Conservation (phyloP, 176 grass and related monocot species). For the Oryza australiensis region DNA sequence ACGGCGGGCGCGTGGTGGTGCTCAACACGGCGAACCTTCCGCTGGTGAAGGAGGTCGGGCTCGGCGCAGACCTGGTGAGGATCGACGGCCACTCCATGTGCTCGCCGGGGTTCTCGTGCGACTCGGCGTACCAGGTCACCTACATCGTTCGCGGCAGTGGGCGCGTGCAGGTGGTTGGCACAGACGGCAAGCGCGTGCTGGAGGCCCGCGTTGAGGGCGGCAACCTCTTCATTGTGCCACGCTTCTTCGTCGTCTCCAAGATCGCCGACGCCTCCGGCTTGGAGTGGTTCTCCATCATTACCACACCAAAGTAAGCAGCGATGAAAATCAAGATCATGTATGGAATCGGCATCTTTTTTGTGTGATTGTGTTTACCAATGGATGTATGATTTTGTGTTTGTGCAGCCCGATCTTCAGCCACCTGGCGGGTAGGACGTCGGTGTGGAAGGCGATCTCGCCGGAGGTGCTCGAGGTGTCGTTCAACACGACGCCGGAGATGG, state of each 20-base stretch:
- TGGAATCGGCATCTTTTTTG: neutral
- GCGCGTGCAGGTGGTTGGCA: conserved; percentile 68
- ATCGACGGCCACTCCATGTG: conserved; percentile 82
- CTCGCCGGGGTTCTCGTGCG: conserved; percentile 88
- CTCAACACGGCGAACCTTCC: conserved; percentile 82
- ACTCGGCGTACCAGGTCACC: conserved; percentile 88
- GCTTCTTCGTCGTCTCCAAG: conserved; percentile 89
- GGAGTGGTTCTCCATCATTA: conserved; percentile 98
- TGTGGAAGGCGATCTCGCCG: conserved; percentile 85
- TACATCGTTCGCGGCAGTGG: conserved; percentile 81
- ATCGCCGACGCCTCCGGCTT: conserved; percentile 71
- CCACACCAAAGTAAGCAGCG: conserved; percentile 69
- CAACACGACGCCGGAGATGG: conserved; percentile 69
- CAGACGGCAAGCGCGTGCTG: conserved; percentile 69
- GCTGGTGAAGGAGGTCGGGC: conserved; percentile 64
- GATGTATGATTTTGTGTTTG: neutral
- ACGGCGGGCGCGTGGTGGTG: conserved; percentile 72
- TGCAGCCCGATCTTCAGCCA: conserved; percentile 81
- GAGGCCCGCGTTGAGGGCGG: conserved; percentile 60
- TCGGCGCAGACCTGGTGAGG: conserved; percentile 79
- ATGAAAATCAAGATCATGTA: neutral
- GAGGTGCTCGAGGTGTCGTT: conserved; percentile 68
- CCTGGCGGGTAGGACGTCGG: conserved; percentile 72
- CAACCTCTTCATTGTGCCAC: conserved; percentile 74
- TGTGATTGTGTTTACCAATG: neutral